Base-by-base conservation (phyloP, 2,329 filamentous ascomycete genomes). In the Escovopsis weberi region DNA sequence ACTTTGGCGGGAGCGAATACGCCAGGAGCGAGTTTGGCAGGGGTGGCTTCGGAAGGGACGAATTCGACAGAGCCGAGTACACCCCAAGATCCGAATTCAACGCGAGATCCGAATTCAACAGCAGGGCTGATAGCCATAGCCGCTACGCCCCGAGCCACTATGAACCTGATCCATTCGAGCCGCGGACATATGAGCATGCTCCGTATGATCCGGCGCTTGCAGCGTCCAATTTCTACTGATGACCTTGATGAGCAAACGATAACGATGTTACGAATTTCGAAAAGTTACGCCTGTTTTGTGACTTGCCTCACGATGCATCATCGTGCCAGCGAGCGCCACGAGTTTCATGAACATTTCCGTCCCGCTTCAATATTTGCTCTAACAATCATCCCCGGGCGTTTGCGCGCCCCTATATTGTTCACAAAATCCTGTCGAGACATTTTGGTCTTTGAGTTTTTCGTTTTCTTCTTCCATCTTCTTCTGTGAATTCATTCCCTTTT, bases 161-260 rank as follows among this genome's bases (percentile, higher is more conserved):
- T n/a, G 44, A 46, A 12, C 26, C 40, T 40, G 45, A 41, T 23
- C 15, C 33, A 19, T 38, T 43, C 42, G 43, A 44, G 33, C 38
- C 11, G 15, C 23, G 41, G 15, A 44, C 44, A 8, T 45, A 45
- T 28, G 44, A 46, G 23, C 48, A 51, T 28, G 50, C 46, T 3
- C 47, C 48, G 18, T 61, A 60, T 44, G 56, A 60, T 26, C 55
- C 55, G 19, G 43, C 49, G 11, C 54, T 56, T 45, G 48, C 52
- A 26, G 46, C 48, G 38, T 51, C 53, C 30, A 50, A 55, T 41
- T 59, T 53, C 43, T 55, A 56, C 50, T 59, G 52, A 60, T 46
- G 49, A 45, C 46, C 18, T 47, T 50, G 49, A 59, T 48, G 55
- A 58, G 50, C 50, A 47, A 53, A 47, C 46, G 46, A 57, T 42